These are phyloP conservation scores for Ceratocystis diversiconidia DNA, from an alignment of 2,329 filamentous ascomycete species.

Conservation along the genomic window DNA sequence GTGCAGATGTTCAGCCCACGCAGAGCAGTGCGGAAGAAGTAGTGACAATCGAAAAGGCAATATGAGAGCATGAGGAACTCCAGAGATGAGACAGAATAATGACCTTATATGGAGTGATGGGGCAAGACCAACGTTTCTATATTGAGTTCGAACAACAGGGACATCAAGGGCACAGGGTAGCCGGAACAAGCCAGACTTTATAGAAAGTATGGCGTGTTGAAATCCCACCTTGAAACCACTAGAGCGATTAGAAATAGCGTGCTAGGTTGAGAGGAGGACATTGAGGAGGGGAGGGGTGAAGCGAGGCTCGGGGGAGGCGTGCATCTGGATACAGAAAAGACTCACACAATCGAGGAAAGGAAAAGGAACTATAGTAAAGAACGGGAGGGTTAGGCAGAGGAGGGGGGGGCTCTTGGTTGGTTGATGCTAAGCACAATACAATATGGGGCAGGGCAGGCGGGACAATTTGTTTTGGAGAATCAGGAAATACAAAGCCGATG, in stretches of 20 bases:
- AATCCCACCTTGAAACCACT: conserved; percentile 1
- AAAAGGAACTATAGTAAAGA: background rate
- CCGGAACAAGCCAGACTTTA: background rate
- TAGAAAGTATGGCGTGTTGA: background rate
- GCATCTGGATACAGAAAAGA: background rate
- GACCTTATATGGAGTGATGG: conserved; percentile 1
- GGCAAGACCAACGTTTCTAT: background rate
- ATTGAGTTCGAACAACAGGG: background rate
- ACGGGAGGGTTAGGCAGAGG: background rate
- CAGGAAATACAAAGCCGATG: background rate
- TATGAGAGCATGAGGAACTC: conserved; percentile 57
- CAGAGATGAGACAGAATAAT: background rate
- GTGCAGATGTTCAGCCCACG: conserved; percentile 74
- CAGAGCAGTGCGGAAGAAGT: conserved; percentile 82
- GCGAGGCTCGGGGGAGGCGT: background rate
- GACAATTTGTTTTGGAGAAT: background rate
- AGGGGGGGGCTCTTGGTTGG: background rate
- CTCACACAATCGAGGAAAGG: background rate
- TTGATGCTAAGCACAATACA: background rate
- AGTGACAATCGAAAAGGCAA: conserved; percentile 76
- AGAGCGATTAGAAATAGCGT: background rate
- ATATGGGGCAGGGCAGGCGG: background rate
- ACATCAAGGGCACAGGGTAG: background rate
- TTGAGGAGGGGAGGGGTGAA: background rate
- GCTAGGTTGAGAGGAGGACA: background rate